Evolutionary conservation across 345 rosid species (phyloP).

Genomic region (Camelina laxa): DNA sequence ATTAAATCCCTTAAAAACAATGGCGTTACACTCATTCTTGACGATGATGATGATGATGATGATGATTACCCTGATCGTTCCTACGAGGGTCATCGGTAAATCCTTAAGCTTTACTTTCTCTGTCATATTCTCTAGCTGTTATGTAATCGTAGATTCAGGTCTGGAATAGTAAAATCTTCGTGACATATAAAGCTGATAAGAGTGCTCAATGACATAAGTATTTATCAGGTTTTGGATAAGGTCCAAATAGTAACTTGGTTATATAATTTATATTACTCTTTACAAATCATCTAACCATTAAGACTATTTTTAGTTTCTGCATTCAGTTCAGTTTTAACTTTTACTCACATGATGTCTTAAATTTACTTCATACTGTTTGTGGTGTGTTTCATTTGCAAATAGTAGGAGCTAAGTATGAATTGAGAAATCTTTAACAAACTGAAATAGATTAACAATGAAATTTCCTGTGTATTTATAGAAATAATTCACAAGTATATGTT

Average conservation of each 20-base stretch:
- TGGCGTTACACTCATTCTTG: slow-evolving; percentile 72
- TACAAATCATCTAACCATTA: no score
- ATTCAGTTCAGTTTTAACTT: no score
- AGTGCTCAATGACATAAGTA: slow-evolving; percentile 16
- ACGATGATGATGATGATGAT: slow-evolving; percentile 45
- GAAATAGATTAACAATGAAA: slow-evolving; percentile 20
- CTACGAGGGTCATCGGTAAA: slow-evolving; percentile 26
- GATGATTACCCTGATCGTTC: slow-evolving; percentile 40
- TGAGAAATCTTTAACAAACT: not conserved
- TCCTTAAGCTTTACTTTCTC: not conserved
- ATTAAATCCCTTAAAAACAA: slow-evolving; percentile 74
- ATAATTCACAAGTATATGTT: slow-evolving; percentile 31
- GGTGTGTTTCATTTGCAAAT: no score
- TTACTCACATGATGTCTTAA: no score
- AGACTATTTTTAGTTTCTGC: no score
- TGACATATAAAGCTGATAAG: slow-evolving; percentile 10
- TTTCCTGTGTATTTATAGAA: slow-evolving; percentile 17
- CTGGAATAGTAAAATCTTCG: slow-evolving; percentile 23
- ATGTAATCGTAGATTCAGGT: slow-evolving; percentile 7
- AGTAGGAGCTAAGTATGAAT: no score
- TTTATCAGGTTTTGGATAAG: not conserved
- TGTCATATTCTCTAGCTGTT: slow-evolving; percentile 12
- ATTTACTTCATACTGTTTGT: no score
- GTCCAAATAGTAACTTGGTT: not conserved
- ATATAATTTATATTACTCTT: not conserved